These are phyloP conservation scores for Monascus ruber DNA, from an alignment of 2,329 filamentous ascomycete species.

Conservation along the genomic window DNA sequence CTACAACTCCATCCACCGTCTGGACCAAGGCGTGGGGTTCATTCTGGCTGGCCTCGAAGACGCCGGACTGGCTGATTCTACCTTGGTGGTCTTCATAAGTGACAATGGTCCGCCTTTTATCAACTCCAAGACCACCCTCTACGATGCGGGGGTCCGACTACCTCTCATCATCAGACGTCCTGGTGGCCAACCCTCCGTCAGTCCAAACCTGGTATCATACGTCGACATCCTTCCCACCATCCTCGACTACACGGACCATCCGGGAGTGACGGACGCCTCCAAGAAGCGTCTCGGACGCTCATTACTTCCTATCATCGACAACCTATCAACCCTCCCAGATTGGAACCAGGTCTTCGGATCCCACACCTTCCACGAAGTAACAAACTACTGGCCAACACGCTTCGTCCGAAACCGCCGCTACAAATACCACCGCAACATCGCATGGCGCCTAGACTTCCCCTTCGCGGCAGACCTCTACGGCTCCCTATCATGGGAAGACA, in stretches of 20 bases:
- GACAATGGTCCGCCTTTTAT: slow-evolving; percentile 42
- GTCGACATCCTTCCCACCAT: slow-evolving; percentile 38
- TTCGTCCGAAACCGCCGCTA: slow-evolving; percentile 32
- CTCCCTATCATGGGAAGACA: slow-evolving; percentile 33
- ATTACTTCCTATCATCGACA: slow-evolving; percentile 26
- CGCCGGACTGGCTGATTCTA: slow-evolving; percentile 19
- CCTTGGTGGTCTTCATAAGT: slow-evolving; percentile 37
- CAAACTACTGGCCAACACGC: slow-evolving; percentile 42
- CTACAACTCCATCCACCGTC: slow-evolving; percentile 28
- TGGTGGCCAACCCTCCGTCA: slow-evolving; percentile 15
- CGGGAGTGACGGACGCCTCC: too few relatives aligned
- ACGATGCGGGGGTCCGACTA: slow-evolving; percentile 36
- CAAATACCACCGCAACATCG: slow-evolving; percentile 43
- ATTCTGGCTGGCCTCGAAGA: slow-evolving; percentile 25
- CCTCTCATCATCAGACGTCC: slow-evolving; percentile 34
- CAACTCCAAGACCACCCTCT: slow-evolving; percentile 42
- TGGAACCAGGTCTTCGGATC: slow-evolving; percentile 37
- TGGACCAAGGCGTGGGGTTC: slow-evolving; percentile 34
- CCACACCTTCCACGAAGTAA: slow-evolving; percentile 42
- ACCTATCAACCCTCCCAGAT: slow-evolving; percentile 5
- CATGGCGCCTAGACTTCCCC: slow-evolving; percentile 40
- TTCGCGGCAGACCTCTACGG: slow-evolving; percentile 39
- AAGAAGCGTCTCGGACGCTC: slow-evolving; percentile 28
- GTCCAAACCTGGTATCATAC: slow-evolving; percentile 36
- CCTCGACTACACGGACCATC: slow-evolving; percentile 34